These are phyloP conservation scores for Microsporum audouinii DNA, from an alignment of 2,329 filamentous ascomycete species.

Conservation along the genomic window DNA sequence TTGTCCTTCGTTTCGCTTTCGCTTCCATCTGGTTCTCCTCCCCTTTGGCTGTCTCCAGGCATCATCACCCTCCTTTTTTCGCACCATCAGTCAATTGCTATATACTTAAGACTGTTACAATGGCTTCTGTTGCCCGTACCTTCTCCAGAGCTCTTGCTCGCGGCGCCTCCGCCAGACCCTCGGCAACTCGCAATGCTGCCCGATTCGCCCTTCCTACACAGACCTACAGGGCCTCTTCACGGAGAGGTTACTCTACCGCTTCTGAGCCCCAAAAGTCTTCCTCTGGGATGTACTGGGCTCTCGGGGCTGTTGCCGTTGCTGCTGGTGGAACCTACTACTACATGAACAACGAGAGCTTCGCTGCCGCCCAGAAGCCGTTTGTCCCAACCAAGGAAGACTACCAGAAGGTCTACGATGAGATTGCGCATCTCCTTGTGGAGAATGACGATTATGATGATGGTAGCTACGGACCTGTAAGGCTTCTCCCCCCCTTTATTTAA, in stretches of 20 bases:
- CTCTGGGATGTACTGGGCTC: conserved; percentile 46
- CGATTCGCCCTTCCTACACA: conserved; percentile 50
- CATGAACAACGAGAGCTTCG: conserved; percentile 40
- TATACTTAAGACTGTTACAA: conserved; percentile 18
- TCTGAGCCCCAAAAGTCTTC: conserved; percentile 42
- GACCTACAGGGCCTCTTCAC: conserved; percentile 60
- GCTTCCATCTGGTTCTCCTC: conserved; percentile 6
- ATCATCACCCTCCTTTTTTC: neutral
- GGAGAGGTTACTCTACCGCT: conserved; percentile 66
- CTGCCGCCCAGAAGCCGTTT: conserved; percentile 48
- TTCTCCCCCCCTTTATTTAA: conserved; percentile 5
- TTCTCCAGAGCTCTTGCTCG: conserved; percentile 34
- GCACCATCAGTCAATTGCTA: neutral
- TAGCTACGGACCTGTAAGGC: conserved; percentile 68
- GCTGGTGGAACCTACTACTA: conserved; percentile 58
- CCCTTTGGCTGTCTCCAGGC: conserved; percentile 7
- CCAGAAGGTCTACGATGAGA: conserved; percentile 85
- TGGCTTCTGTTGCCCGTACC: conserved; percentile 34
- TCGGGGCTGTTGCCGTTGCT: conserved; percentile 47
- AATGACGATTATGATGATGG: conserved; percentile 94
- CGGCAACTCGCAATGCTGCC: conserved; percentile 39
- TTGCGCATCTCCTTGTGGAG: conserved; percentile 70
- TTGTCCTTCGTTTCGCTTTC: conserved; percentile 2
- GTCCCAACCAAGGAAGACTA: conserved; percentile 75
- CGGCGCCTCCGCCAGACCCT: conserved; percentile 29